A percentile compares a stretch with the other conserved stretches of the same genome.
Conservation (phyloP, 163 green algal genomes). For the Scenedesmus sp. region DNA sequence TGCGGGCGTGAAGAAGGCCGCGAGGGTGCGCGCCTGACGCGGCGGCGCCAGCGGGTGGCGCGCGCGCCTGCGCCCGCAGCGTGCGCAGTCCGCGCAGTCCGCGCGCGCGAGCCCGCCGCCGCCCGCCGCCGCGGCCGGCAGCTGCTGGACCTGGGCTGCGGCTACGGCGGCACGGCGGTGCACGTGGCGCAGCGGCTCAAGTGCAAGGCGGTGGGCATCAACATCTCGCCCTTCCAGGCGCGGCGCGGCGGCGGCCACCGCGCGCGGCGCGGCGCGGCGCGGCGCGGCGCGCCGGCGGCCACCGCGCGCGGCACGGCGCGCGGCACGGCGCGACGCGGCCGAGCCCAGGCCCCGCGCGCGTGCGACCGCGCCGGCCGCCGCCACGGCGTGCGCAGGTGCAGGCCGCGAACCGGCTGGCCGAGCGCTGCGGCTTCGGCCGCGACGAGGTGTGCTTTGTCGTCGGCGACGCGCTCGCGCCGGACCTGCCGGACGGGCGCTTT, state of each 20-base stretch:
- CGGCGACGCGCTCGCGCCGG: constrained; percentile 14
- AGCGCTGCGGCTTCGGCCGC: neutral
- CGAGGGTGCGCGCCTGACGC: constrained; percentile 2
- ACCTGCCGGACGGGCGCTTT: constrained; percentile 4
- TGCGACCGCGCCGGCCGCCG: too few species aligned
- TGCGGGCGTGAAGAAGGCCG: constrained; percentile 21
- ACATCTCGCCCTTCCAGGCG: constrained; percentile 43
- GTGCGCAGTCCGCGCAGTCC: too few species aligned
- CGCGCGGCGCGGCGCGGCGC: too few species aligned
- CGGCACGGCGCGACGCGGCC: too few species aligned
- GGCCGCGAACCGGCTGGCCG: constrained; percentile 26
- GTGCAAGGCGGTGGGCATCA: constrained; percentile 36
- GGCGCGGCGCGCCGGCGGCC: too few species aligned
- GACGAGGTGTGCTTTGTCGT: constrained; percentile 30
- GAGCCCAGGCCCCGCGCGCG: too few species aligned
- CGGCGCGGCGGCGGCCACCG: too few species aligned
- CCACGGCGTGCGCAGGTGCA: constrained; percentile 35
- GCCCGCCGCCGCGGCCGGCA: neutral
- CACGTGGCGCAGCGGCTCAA: constrained; percentile 23
- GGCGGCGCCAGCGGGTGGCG: too few species aligned
- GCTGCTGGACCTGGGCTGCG: constrained; percentile 41
- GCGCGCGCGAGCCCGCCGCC: too few species aligned
- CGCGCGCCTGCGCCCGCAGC: too few species aligned
- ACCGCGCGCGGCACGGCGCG: too few species aligned
- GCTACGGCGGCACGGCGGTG: constrained; percentile 41